Conservation (phyloP, 2,329 filamentous ascomycete species). For the Nemania diffusa region DNA sequence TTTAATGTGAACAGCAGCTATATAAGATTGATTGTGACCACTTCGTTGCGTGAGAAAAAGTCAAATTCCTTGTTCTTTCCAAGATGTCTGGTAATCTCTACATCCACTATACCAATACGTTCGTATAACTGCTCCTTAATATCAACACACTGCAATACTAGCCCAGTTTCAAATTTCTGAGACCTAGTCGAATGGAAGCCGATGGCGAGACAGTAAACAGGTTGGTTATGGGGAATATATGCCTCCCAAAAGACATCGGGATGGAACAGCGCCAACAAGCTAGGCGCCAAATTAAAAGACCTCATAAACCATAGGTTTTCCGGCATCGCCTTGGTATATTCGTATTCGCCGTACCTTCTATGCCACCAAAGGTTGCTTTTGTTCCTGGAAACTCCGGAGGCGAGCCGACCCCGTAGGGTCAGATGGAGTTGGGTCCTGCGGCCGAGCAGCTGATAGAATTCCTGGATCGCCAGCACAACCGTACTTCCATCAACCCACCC, state of each 20-base stretch:
- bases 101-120: background rate
- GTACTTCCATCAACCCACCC: background rate
- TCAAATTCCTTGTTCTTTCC: background rate
- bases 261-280: background rate
- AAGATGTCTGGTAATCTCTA: background rate
- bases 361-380: background rate
- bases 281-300: background rate
- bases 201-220: background rate
- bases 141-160: slow-evolving; percentile 1
- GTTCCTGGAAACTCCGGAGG: background rate
- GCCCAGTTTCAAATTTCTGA: background rate
- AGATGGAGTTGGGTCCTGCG: background rate
- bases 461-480: background rate
- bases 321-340: background rate
- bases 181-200: background rate
- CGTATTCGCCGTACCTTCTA: background rate
- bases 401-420: background rate
- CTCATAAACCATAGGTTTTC: background rate
- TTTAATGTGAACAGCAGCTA: background rate
- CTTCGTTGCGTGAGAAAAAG: background rate
- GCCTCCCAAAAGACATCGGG: background rate
- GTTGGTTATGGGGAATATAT: background rate
- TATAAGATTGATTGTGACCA: background rate
- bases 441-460: background rate
- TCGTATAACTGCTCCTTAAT: slow-evolving; percentile 3